Percentiles rank a stretch among this genome's conserved stretches.
phyloP scores from a whole-genome alignment of 805 yeast species.

The Teunomyces panamensis region DNA sequence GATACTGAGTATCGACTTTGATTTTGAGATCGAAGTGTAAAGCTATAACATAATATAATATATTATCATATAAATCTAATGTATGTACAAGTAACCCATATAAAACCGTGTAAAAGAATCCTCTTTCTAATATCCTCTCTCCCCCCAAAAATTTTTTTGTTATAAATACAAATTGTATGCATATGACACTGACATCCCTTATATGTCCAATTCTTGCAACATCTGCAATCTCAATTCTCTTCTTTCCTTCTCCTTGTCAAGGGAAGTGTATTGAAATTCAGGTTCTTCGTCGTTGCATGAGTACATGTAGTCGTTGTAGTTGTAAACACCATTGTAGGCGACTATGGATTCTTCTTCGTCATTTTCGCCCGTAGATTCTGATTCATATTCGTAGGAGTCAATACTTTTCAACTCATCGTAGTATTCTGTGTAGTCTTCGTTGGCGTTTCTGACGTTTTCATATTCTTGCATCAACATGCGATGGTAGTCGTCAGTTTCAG shows the following conservation, averaged over 20 bases:
- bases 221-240: constrained; percentile 38
- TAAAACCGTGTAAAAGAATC: background rate
- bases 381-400: constrained; percentile 16
- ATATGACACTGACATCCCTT: background rate
- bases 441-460: constrained; percentile 9
- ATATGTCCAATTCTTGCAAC: constrained; percentile 27
- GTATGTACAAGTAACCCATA: constrained; percentile 2
- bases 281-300: constrained; percentile 8
- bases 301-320: constrained; percentile 10
- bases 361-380: constrained; percentile 17
- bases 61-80: background rate
- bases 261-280: constrained; percentile 5
- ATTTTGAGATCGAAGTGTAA: constrained; percentile 5
- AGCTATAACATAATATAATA: background rate
- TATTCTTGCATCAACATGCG: background rate
- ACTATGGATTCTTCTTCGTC: constrained; percentile 18
- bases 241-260: constrained; percentile 34
- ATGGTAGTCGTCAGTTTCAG: background rate
- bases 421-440: constrained; percentile 27
- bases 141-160: too few relatives aligned
- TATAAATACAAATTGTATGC: background rate
- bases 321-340: constrained; percentile 8
- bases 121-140: background rate
- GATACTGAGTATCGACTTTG: constrained; percentile 41
- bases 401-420: constrained; percentile 11